These are phyloP conservation scores for Pythium biforme DNA, from an alignment of 352 stramenopile species.

Conservation along the genomic window DNA sequence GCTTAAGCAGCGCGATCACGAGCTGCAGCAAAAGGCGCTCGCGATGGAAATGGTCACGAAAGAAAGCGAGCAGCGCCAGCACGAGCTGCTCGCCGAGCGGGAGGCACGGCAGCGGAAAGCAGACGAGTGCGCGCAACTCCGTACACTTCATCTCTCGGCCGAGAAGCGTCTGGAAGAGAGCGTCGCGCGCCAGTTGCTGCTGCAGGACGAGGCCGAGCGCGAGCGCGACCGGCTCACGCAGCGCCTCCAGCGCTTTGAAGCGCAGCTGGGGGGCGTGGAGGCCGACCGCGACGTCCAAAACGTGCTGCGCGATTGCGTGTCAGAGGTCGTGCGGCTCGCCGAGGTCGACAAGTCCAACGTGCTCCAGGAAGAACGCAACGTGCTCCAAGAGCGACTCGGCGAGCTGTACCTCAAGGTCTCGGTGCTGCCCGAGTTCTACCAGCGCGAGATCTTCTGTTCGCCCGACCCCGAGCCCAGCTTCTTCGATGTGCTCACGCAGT, in stretches of 20 bases:
- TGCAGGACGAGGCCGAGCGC: slow-evolving; percentile 31
- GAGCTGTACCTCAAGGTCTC: slow-evolving; percentile 84
- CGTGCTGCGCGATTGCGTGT: slow-evolving; percentile 53
- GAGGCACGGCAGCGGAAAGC: slow-evolving; percentile 25
- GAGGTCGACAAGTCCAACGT: slow-evolving; percentile 59
- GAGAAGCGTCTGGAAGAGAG: slow-evolving; percentile 32
- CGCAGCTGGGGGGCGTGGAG: slow-evolving; percentile 51
- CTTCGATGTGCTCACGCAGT: slow-evolving; percentile 72
- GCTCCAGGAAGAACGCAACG: slow-evolving; percentile 66
- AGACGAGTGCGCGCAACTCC: slow-evolving; percentile 30
- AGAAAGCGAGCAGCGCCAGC: slow-evolving; percentile 40
- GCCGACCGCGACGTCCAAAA: slow-evolving; percentile 50
- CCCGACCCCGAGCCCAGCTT: slow-evolving; percentile 69
- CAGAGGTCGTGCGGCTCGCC: slow-evolving; percentile 46
- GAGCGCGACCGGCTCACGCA: slow-evolving; percentile 36
- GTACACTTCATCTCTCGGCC: slow-evolving; percentile 28
- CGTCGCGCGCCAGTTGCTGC: slow-evolving; percentile 19
- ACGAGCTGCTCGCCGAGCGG: slow-evolving; percentile 36
- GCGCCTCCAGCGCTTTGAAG: slow-evolving; percentile 57
- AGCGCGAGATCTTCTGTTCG: slow-evolving; percentile 83
- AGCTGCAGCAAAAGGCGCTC: slow-evolving; percentile 35
- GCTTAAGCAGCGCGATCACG: slow-evolving; percentile 41
- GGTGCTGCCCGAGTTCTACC: slow-evolving; percentile 81
- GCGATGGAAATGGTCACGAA: slow-evolving; percentile 48
- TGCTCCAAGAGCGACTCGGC: slow-evolving; percentile 65